Conservation (phyloP, 305 asterid genomes). For the Caryopteris hybrid region DNA sequence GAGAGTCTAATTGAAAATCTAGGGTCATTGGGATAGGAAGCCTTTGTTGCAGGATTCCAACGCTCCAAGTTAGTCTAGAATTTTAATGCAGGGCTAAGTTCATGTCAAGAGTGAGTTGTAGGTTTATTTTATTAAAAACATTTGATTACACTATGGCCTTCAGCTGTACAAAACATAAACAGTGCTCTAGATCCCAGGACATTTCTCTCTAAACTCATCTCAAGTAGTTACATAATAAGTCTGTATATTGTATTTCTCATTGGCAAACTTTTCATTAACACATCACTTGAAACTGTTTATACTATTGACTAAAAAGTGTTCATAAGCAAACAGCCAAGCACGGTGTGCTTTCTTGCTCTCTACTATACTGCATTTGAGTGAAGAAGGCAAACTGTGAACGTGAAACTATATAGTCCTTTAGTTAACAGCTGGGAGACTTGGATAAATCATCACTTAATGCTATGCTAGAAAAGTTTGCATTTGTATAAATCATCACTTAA, state of each 20-base stretch:
- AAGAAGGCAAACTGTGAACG: background rate
- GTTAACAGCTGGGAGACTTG: too few species aligned
- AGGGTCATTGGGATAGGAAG: background rate
- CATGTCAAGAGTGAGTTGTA: background rate
- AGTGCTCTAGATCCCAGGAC: background rate
- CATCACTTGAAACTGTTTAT: background rate
- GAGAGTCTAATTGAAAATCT: background rate
- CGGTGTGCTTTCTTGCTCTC: background rate
- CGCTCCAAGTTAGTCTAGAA: background rate
- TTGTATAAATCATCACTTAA: too few species aligned
- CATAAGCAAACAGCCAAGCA: background rate
- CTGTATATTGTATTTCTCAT: background rate
- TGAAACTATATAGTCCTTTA: background rate
- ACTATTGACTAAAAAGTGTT: background rate
- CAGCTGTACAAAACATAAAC: background rate
- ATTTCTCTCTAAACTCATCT: background rate
- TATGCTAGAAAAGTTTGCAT: too few species aligned
- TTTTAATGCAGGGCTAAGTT: background rate
- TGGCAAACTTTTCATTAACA: background rate
- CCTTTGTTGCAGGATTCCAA: background rate
- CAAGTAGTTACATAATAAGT: background rate
- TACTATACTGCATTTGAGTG: background rate
- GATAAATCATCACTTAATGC: too few species aligned
- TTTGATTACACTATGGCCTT: background rate
- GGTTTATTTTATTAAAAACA: background rate